Conservation (phyloP, 306 rosid genomes). For the Pterocarpus macrocarpus region DNA sequence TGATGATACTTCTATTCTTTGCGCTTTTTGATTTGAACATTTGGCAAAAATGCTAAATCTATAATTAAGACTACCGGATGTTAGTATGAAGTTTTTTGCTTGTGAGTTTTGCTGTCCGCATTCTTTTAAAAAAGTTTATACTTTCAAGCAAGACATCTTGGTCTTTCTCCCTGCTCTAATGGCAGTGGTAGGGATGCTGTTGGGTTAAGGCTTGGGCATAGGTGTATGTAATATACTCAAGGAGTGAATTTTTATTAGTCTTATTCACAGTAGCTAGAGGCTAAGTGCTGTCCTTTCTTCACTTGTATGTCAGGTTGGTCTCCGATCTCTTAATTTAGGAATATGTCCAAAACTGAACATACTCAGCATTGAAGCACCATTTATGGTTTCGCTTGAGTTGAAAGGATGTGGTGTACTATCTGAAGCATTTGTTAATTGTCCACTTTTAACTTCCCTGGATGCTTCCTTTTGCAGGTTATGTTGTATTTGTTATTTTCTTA, state of each 20-base stretch:
- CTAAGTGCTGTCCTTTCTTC: constrained; percentile 28
- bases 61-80: background rate
- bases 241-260: background rate
- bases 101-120: background rate
- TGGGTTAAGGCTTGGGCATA: background rate
- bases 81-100: background rate
- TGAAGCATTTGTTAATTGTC: constrained; percentile 77
- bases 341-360: constrained; percentile 83
- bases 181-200: background rate
- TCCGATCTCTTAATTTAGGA: constrained; percentile 79
- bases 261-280: constrained; percentile 21
- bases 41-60: background rate
- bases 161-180: background rate
- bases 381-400: constrained; percentile 80
- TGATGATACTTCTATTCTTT: constrained; percentile 15
- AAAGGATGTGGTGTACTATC: constrained; percentile 93
- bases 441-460: constrained; percentile 75
- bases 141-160: constrained; percentile 6
- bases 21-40: constrained; percentile 2
- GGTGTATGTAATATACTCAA: background rate
- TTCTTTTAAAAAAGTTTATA: background rate
- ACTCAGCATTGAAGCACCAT: constrained; percentile 73
- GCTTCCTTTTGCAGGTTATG: constrained; percentile 93
- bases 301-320: constrained; percentile 71
- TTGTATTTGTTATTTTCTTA: constrained; percentile 38